Evolutionary conservation across 371 early-diverging fungal genomes (phyloP).

Genomic region (Syncephalastrum monosporum): DNA sequence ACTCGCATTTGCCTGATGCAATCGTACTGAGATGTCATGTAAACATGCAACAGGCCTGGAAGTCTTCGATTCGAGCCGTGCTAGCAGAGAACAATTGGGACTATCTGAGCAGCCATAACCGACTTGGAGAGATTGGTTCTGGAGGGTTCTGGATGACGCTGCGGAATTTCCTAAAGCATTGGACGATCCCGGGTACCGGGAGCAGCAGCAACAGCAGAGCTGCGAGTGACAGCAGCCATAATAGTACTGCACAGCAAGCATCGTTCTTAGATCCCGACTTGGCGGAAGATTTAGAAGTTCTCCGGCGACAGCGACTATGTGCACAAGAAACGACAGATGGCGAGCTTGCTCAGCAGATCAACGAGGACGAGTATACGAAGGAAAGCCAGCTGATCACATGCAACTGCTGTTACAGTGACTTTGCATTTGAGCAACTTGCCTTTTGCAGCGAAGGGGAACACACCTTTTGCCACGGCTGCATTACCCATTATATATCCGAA

Average conservation of each 20-base stretch:
- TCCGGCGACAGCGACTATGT: conserved; percentile 18
- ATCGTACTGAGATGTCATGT: neutral
- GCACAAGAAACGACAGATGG: conserved; percentile 26
- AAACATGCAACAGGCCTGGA: conserved; percentile 38
- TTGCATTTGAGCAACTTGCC: conserved; percentile 49
- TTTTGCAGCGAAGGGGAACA: conserved; percentile 55
- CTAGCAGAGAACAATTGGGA: conserved; percentile 60
- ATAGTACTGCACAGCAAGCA: neutral
- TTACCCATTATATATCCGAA: conserved; percentile 43
- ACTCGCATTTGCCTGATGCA: neutral
- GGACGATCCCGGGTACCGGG: conserved; percentile 15
- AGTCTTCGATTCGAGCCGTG: conserved; percentile 54
- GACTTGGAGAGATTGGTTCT: conserved; percentile 39
- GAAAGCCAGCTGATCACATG: conserved; percentile 50
- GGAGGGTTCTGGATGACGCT: conserved; percentile 43
- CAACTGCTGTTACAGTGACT: conserved; percentile 56
- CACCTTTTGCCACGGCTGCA: conserved; percentile 51
- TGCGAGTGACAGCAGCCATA: neutral
- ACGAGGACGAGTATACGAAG: conserved; percentile 35
- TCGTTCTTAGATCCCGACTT: conserved; percentile 20
- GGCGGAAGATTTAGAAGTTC: conserved; percentile 24
- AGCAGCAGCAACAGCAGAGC: neutral
- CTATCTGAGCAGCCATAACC: conserved; percentile 39
- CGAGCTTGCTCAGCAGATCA: conserved; percentile 35
- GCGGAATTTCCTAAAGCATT: conserved; percentile 36